Percentiles rank a stretch among this genome's conserved stretches.
Evolutionary conservation across 352 stramenopile genomes (phyloP).

Genomic region (Phytophthora hibernalis): DNA sequence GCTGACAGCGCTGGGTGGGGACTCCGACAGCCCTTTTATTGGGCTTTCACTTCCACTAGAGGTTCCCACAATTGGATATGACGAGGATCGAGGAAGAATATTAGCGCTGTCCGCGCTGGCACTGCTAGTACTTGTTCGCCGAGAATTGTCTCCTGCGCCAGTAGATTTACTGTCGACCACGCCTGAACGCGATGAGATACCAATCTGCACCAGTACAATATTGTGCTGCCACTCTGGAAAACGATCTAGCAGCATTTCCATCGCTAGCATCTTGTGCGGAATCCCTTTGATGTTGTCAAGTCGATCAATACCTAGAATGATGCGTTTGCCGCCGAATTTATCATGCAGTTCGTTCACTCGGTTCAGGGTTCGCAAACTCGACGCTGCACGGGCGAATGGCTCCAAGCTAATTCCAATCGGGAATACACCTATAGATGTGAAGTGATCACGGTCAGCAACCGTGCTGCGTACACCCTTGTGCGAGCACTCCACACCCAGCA

Average conservation of each 20-base stretch:
- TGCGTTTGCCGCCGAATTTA: slow-evolving; percentile 83
- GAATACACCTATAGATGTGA: slow-evolving; percentile 89
- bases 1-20: slow-evolving; percentile 25
- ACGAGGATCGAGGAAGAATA: slow-evolving; percentile 31
- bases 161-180: slow-evolving; percentile 47
- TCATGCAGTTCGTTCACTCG: slow-evolving; percentile 76
- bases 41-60: slow-evolving; percentile 38
- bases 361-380: slow-evolving; percentile 61
- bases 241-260: slow-evolving; percentile 84
- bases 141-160: slow-evolving; percentile 15
- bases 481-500: slow-evolving; percentile 75
- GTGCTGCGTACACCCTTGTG: slow-evolving; percentile 83
- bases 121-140: slow-evolving; percentile 25
- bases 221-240: slow-evolving; percentile 95
- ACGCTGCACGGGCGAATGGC: slow-evolving; percentile 72
- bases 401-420: slow-evolving; percentile 89
- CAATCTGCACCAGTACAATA: slow-evolving; percentile 96
- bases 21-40: slow-evolving; percentile 37
- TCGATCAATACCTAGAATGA: slow-evolving; percentile 87
- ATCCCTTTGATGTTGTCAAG: slow-evolving; percentile 93
- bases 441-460: slow-evolving; percentile 76
- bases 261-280: slow-evolving; percentile 88
- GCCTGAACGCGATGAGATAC: slow-evolving; percentile 89
- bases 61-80: slow-evolving; percentile 31
- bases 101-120: slow-evolving; percentile 9